Conservation (phyloP, 2,329 filamentous ascomycete genomes). For the Scedosporium dehoogii region DNA sequence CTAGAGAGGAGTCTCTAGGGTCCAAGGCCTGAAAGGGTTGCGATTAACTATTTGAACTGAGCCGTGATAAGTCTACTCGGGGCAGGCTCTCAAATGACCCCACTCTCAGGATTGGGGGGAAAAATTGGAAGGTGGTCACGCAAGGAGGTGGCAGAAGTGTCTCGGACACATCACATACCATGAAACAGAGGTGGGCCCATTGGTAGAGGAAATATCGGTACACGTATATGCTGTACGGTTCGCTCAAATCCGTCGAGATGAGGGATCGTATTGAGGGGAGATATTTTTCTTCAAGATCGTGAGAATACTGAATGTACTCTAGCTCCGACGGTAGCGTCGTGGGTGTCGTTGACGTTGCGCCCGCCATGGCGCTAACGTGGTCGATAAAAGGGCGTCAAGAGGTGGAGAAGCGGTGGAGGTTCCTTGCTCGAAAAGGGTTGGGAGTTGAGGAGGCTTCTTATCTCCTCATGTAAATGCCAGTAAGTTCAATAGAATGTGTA, state of each 20-base stretch:
- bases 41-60: background rate
- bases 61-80: background rate
- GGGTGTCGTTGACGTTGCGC: background rate
- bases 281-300: slow-evolving; percentile 51
- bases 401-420: background rate
- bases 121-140: background rate
- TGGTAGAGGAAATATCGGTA: slow-evolving; percentile 97
- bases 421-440: background rate
- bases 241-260: slow-evolving; percentile 92
- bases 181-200: slow-evolving; percentile 95
- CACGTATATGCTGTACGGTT: slow-evolving; percentile 98
- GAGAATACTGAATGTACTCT: slow-evolving; percentile 52
- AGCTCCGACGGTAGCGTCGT: slow-evolving; percentile 26
- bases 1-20: slow-evolving; percentile 51
- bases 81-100: slow-evolving; percentile 3
- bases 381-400: background rate
- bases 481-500: background rate
- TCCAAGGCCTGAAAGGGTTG: slow-evolving; percentile 42
- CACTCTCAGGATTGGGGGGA: background rate
- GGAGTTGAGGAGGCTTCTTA: background rate
- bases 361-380: background rate
- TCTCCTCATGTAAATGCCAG: background rate
- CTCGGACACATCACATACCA: slow-evolving; percentile 44
- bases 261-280: slow-evolving; percentile 81
- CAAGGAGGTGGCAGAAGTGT: background rate